Percentiles rank a stretch among this genome's conserved stretches.
These are phyloP conservation scores for Venturiaceae sp. DNA, from an alignment of 2,329 filamentous ascomycete species.

Conservation along the genomic window DNA sequence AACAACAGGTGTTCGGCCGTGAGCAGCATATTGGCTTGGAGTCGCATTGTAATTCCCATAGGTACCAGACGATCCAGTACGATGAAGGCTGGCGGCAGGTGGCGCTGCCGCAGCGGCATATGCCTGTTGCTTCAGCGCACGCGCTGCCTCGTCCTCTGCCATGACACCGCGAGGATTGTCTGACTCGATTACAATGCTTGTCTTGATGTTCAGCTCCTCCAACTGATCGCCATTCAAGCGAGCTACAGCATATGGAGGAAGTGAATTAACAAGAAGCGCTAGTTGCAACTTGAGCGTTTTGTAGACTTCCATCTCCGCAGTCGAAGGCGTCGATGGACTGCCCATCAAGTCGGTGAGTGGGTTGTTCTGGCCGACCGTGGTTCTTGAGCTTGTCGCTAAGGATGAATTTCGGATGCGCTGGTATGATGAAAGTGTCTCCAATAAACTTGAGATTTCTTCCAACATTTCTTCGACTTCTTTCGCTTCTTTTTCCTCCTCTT, in stretches of 20 bases:
- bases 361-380: constrained; percentile 57
- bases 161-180: constrained; percentile 69
- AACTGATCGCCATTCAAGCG: constrained; percentile 80
- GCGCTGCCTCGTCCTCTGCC: constrained; percentile 64
- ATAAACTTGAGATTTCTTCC: constrained; percentile 61
- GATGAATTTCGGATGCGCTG: constrained; percentile 70
- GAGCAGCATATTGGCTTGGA: constrained; percentile 1
- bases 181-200: constrained; percentile 62
- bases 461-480: constrained; percentile 48
- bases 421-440: constrained; percentile 67
- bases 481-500: constrained; percentile 22
- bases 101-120: constrained; percentile 19
- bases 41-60: constrained; percentile 3
- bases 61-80: neutral
- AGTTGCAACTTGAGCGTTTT: constrained; percentile 67
- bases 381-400: constrained; percentile 54
- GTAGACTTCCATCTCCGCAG: constrained; percentile 52
- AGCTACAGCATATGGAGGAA: constrained; percentile 78
- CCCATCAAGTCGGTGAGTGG: constrained; percentile 44
- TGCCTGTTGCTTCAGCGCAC: constrained; percentile 30
- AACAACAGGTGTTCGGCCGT: neutral
- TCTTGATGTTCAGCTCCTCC: constrained; percentile 74
- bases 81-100: neutral
- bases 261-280: constrained; percentile 58
- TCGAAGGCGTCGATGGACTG: constrained; percentile 55